Evolutionary conservation across 129 eudicot genomes (phyloP), one percentile per base, ranked within the genome.

Genomic region (Smallanthus sonchifolius): DNA sequence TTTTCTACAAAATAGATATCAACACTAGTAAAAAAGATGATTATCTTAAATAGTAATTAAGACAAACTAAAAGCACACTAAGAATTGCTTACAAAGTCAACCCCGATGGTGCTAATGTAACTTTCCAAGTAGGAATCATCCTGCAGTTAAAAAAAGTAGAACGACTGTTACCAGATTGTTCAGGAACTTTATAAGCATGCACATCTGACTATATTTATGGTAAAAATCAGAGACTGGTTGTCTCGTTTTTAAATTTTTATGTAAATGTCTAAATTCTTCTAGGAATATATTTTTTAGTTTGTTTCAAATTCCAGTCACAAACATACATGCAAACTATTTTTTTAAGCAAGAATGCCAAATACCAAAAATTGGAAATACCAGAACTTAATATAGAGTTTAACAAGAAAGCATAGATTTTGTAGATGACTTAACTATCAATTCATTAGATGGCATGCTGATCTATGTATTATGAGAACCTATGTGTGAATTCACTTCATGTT

Each of bases 31-130:
- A 45, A 64, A 75, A 52, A 14, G 19, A 49, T 4, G 13, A 39
- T 30, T 62, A 7, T 76, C 7, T 47, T 37, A 4, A 19, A 52
- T 3, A 24, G 67, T 16, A 70, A 60, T 28, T 36, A 65, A 11
- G 66, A 19, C 19, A 75, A 64, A 37, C 16, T 70, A 48, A 67
- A 65, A 67, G 60, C 28, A 70, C 10, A 47, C 15, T 16, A 35
- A 45, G 9, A 72, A 19, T 68, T 72, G 70, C 98, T 88, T 88
- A 94, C 98, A 68, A 94, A 94, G 84, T 94, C 98, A 44, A 94
- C 98, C 19, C 98, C 98, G 17, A 94, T 94, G 75, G 98, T 94
- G 83, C 98, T 94, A 72, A 94, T 94, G 86, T 94, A 94, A 82
- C 97, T 90, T 80, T 94, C 98, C 77, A 94, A 85, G 67, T 94